Base-by-base conservation (phyloP, 768 basidiomycete species). In the Suillus luteus region DNA sequence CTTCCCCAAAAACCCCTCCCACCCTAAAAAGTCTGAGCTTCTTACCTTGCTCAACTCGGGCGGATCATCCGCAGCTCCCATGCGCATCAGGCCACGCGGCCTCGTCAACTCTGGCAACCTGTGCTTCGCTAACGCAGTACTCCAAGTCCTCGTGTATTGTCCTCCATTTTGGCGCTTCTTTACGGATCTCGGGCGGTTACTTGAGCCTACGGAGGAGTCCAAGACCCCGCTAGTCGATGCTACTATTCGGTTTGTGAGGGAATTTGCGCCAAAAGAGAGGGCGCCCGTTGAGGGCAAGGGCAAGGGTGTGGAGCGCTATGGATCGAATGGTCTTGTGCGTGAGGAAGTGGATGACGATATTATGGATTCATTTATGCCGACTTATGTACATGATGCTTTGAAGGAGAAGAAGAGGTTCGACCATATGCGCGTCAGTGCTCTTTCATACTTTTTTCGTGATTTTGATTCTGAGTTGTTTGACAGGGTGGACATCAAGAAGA, bases 401-500 rank as follows among this genome's bases (percentile, higher is more conserved):
- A 93, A 92, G 77, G 89, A 89, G 77, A 95, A 95, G 81, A 93
- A 93, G 77, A 83, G 92, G 66, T 98, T 98, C 71, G 95, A 96
- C 70, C 86, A 84, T 54, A 98, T 98, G 95, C 80, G 91, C 77
- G 92, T 93, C 67, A 69, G 88, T 83, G 2, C 1, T 24, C 48
- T 37, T 69, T 43, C 31, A 31, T 6, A 57, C n/a, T 11, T 43
- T 10, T 48, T 66, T 38, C 59, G 46, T 12, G 62, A 43, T 33
- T 54, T 52, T 33, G 35, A 57, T 15, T 59, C 22, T 10, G 60
- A 69, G 49, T 43, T 61, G 66, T 38, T 55, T 67, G 24, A n/a
- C 19, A 94, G 86, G 87, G 92, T 43, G 95, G 95, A 0, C 92
- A 95, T 64, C 96, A 99, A 78, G 96, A 99, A 74, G 96, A 99